Conservation (phyloP, 164 flowering plant species). For the Chloranthus sessilifolius region DNA sequence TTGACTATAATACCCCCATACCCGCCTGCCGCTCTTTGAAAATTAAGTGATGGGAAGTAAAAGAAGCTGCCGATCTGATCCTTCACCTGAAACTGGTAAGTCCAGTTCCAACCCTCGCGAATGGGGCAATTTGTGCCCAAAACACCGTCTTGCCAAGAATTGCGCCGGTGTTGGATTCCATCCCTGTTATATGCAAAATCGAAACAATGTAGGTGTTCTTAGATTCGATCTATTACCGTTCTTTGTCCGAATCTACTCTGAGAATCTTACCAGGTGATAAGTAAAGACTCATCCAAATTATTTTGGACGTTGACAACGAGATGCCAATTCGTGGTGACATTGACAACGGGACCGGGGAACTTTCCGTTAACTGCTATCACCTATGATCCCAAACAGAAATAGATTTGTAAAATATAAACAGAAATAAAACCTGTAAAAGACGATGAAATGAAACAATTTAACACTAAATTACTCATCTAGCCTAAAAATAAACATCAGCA, state of each 20-base stretch:
- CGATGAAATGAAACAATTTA: no score
- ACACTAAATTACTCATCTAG: neutral
- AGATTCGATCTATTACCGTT: no score
- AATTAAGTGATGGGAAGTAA: constrained; percentile 37
- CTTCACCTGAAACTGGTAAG: constrained; percentile 51
- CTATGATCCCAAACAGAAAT: constrained; percentile 38
- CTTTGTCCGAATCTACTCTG: no score
- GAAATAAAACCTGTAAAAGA: neutral
- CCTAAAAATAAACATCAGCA: no score
- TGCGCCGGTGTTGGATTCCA: constrained; percentile 39
- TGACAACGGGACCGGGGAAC: constrained; percentile 87
- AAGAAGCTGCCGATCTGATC: constrained; percentile 59
- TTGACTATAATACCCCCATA: constrained; percentile 35
- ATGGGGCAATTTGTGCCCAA: constrained; percentile 55
- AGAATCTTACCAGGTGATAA: constrained; percentile 66
- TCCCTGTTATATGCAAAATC: no score
- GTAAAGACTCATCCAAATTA: constrained; percentile 74
- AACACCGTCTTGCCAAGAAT: constrained; percentile 65
- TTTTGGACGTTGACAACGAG: constrained; percentile 72
- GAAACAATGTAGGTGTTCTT: no score
- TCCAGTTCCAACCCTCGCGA: constrained; percentile 38
- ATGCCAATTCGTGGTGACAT: constrained; percentile 80
- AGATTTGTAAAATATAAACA: no score
- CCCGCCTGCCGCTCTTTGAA: constrained; percentile 53
- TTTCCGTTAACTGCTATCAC: constrained; percentile 79